Evolutionary conservation across 73 alveolate genomes (phyloP).

Genomic region (Tetrahymena borealis): DNA sequence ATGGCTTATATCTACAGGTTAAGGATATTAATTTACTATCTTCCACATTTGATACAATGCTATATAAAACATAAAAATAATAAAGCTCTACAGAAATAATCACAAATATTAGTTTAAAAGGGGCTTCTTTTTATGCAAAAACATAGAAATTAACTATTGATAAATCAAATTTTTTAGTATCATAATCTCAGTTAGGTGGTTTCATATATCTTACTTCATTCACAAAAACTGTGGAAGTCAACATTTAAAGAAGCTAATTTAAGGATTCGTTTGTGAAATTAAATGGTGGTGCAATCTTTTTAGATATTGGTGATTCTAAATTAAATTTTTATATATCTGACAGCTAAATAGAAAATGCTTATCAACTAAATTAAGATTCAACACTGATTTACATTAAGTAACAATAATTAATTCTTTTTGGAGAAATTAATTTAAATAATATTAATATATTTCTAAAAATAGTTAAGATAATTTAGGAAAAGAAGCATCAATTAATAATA

Average conservation of each 20-base stretch:
- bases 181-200: neutral
- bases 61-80: too few species aligned
- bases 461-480: neutral
- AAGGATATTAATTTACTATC: too few species aligned
- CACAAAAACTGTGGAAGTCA: neutral
- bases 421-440: too few species aligned
- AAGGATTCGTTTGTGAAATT: neutral
- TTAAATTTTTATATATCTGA: too few species aligned
- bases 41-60: neutral
- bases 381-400: neutral
- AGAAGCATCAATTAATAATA: neutral
- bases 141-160: neutral
- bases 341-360: neutral
- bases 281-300: neutral
- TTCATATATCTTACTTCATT: neutral
- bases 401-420: too few species aligned
- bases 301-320: neutral
- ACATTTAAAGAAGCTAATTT: neutral
- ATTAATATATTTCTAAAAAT: too few species aligned
- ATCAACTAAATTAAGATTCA: neutral
- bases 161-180: too few species aligned
- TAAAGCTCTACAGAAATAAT: neutral
- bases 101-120: neutral
- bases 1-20: neutral
- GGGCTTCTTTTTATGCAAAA: neutral